phyloP scores from a whole-genome alignment of 768 basidiomycete species.

The Pholiota conissans region DNA sequence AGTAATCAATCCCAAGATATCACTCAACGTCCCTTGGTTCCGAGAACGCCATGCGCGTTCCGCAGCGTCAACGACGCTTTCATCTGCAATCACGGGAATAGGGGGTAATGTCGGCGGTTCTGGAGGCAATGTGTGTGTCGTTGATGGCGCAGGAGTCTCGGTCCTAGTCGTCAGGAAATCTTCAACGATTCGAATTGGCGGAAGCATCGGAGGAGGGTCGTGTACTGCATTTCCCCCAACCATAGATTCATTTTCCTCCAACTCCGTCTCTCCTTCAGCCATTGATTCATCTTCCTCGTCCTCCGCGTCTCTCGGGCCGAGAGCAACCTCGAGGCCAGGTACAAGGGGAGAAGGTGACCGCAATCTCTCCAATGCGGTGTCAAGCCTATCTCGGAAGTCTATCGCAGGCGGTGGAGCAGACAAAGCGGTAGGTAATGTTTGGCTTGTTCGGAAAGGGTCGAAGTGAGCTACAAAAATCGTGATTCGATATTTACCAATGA shows the following conservation, averaged over 20 bases:
- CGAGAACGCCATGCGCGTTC: neutral
- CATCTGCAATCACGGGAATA: constrained; percentile 18
- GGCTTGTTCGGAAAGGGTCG: constrained; percentile 1
- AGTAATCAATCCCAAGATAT: neutral
- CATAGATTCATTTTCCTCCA: neutral
- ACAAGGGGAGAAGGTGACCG: constrained; percentile 30
- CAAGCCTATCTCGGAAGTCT: constrained; percentile 31
- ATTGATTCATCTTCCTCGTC: constrained; percentile 5
- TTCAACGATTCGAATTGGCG: constrained; percentile 5
- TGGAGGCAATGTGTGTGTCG: constrained; percentile 1
- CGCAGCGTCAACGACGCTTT: constrained; percentile 5
- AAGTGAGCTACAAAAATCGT: neutral
- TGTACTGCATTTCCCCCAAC: neutral
- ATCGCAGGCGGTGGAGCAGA: neutral
- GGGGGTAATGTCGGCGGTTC: constrained; percentile 26
- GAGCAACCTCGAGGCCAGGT: constrained; percentile 21
- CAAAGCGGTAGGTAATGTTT: neutral
- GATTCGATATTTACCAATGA: neutral
- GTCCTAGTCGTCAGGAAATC: neutral
- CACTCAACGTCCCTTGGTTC: neutral
- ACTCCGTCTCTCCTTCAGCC: constrained; percentile 5
- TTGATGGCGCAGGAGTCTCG: neutral
- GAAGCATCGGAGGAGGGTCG: constrained; percentile 5
- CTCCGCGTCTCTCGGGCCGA: constrained; percentile 7
- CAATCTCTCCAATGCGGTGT: constrained; percentile 34